Evolutionary conservation across 305 asterid species (phyloP).

Genomic region (Solanum hybrid): DNA sequence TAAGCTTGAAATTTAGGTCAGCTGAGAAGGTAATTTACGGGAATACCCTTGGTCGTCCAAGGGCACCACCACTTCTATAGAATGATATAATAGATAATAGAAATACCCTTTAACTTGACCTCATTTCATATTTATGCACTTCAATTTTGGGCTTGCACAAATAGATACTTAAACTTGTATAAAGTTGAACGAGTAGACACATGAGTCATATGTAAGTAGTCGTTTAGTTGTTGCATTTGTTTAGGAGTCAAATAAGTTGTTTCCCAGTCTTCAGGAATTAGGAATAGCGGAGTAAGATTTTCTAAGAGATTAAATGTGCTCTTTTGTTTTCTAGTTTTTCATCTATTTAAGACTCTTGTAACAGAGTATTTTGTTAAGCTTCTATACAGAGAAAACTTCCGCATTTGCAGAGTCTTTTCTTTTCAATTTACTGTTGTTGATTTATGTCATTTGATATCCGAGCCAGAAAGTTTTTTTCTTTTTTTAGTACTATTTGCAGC

Average conservation of each 20-base stretch:
- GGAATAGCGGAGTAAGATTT: background rate
- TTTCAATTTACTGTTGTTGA: background rate
- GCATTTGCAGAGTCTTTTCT: background rate
- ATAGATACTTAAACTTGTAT: too few species aligned
- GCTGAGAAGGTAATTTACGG: too few species aligned
- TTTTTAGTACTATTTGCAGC: background rate
- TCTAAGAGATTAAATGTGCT: background rate
- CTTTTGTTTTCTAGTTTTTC: too few species aligned
- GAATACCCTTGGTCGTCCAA: too few species aligned
- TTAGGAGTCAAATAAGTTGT: background rate
- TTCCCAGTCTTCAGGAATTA: background rate
- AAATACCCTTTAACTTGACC: background rate
- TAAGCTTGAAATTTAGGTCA: too few species aligned
- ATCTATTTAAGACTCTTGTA: background rate
- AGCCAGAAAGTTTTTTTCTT: background rate
- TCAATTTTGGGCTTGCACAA: background rate
- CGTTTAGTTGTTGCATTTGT: background rate
- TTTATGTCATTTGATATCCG: background rate
- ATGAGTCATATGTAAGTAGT: background rate
- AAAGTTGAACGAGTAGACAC: background rate
- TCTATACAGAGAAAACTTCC: background rate
- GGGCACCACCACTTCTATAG: too few species aligned
- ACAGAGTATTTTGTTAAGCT: background rate
- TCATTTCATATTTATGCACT: background rate
- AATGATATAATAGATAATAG: too few species aligned